A percentile compares a stretch with the other conserved stretches of the same genome.
These are phyloP conservation scores for Thelonectria olida DNA, from an alignment of 2,329 filamentous ascomycete species.

Conservation along the genomic window DNA sequence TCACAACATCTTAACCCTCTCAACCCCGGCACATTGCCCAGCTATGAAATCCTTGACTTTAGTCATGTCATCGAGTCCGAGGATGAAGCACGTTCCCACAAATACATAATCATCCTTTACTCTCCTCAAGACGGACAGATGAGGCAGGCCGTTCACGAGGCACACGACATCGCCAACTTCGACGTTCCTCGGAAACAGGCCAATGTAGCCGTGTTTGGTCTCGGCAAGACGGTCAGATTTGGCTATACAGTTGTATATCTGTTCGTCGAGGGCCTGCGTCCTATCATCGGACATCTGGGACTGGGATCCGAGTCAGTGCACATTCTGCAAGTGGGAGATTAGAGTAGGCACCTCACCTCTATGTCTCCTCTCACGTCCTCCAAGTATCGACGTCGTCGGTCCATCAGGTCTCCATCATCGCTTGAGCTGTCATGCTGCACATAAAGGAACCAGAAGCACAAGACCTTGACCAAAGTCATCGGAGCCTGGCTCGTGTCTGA, in stretches of 20 bases:
- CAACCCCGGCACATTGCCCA: too few relatives aligned
- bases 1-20: too few relatives aligned
- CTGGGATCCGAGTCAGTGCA: too few relatives aligned
- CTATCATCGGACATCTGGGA: too few relatives aligned
- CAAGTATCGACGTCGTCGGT: too few relatives aligned
- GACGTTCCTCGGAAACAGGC: not conserved
- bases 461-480: not conserved
- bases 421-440: not conserved
- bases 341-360: too few relatives aligned
- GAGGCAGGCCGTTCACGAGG: not conserved
- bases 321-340: too few relatives aligned
- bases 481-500: too few relatives aligned
- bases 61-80: not conserved
- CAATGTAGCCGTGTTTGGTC: not conserved
- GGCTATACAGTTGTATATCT: not conserved
- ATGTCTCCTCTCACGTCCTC: too few relatives aligned
- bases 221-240: not conserved
- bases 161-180: not conserved
- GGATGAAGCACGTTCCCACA: not conserved
- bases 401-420: not conserved
- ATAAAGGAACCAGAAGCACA: too few relatives aligned
- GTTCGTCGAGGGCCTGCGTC: not conserved
- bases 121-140: not conserved
- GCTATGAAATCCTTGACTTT: too few relatives aligned
- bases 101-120: not conserved